phyloP scores from a whole-genome alignment of 495 filamentous ascomycete genomes.

The Penicillium riverlandense region DNA sequence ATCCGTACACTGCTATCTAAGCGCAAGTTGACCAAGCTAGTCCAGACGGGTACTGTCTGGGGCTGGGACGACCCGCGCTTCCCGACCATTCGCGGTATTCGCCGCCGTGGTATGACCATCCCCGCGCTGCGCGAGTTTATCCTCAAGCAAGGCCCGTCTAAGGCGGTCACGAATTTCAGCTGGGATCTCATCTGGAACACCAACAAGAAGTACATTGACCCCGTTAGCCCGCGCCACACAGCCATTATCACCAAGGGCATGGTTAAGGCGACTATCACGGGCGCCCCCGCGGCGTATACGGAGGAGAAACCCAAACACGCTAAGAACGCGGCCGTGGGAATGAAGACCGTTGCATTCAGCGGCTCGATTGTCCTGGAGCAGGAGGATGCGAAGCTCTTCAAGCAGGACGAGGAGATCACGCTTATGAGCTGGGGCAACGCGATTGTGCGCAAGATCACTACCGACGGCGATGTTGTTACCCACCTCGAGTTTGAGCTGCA shows the following conservation, averaged over 20 bases:
- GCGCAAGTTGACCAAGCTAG: constrained; percentile 90
- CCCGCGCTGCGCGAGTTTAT: constrained; percentile 87
- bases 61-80: constrained; percentile 96
- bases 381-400: constrained; percentile 74
- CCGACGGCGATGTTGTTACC: constrained; percentile 54
- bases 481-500: constrained; percentile 71
- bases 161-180: constrained; percentile 84
- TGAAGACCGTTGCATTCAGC: constrained; percentile 75
- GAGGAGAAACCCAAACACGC: constrained; percentile 77
- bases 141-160: constrained; percentile 82
- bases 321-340: constrained; percentile 79
- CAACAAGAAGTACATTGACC: constrained; percentile 95
- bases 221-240: constrained; percentile 76
- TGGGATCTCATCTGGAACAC: constrained; percentile 90
- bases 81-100: constrained; percentile 85
- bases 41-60: constrained; percentile 77
- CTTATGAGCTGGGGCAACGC: constrained; percentile 97
- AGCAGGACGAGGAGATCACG: constrained; percentile 83
- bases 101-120: constrained; percentile 85
- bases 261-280: constrained; percentile 62
- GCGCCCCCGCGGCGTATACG: constrained; percentile 57
- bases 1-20: constrained; percentile 85
- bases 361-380: constrained; percentile 72
- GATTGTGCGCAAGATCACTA: constrained; percentile 65
- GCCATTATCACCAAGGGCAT: constrained; percentile 61